Percentiles rank a stretch among this genome's conserved stretches.
phyloP scores from a whole-genome alignment of 768 basidiomycete genomes.

The Pleurotus giganteus region DNA sequence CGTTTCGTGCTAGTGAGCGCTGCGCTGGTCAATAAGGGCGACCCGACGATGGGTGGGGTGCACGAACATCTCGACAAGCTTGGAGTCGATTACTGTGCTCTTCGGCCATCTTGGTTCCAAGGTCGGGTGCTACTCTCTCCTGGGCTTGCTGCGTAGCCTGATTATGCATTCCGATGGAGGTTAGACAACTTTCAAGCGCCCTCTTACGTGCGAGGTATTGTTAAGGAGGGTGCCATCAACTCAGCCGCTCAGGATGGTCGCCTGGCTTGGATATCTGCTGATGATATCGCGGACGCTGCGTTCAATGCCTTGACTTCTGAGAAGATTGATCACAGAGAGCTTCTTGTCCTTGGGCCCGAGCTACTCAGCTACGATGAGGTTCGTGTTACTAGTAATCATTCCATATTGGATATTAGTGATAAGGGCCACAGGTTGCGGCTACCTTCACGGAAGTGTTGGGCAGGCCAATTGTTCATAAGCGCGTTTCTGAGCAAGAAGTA shows the following conservation, averaged over 20 bases:
- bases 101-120: constrained; percentile 38
- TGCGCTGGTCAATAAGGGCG: constrained; percentile 21
- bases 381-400: not conserved
- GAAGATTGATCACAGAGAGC: constrained; percentile 22
- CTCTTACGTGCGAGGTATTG: constrained; percentile 19
- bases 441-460: constrained; percentile 24
- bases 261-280: constrained; percentile 26
- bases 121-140: constrained; percentile 19
- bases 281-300: constrained; percentile 32
- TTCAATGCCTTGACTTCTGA: constrained; percentile 25
- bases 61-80: constrained; percentile 32
- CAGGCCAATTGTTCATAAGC: constrained; percentile 26
- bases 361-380: constrained; percentile 30
- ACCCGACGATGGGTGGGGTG: constrained; percentile 23
- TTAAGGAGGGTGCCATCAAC: constrained; percentile 21
- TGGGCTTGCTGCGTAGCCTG: not conserved
- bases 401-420: not conserved
- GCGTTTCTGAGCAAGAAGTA: constrained; percentile 19
- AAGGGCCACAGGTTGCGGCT: constrained; percentile 20
- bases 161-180: not conserved
- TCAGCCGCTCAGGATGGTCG: constrained; percentile 25
- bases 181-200: constrained; percentile 28
- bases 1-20: constrained; percentile 32
- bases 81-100: constrained; percentile 29
- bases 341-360: constrained; percentile 31